Conservation (phyloP, 257 asterid species). For the Scutellaria baicalensis region DNA sequence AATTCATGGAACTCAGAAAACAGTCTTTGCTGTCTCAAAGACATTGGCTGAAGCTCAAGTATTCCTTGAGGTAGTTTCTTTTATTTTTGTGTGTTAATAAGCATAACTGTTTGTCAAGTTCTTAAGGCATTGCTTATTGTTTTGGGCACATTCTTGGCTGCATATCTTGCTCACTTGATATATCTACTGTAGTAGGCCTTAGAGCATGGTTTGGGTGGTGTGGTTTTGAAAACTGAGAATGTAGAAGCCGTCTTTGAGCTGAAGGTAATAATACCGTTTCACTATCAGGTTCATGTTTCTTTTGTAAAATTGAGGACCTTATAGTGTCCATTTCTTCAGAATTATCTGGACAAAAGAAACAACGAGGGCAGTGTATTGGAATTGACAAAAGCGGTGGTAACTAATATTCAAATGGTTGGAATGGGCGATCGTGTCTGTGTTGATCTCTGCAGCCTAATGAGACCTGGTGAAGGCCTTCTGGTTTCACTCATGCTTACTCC, state of each 20-base stretch:
- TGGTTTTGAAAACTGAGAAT: slow-evolving; percentile 73
- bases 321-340: slow-evolving; percentile 31
- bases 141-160: neutral
- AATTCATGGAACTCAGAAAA: slow-evolving; percentile 59
- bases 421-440: slow-evolving; percentile 96
- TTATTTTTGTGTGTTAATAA: neutral
- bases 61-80: slow-evolving; percentile 61
- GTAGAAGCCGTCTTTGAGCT: slow-evolving; percentile 53
- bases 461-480: slow-evolving; percentile 97
- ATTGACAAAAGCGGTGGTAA: slow-evolving; percentile 52
- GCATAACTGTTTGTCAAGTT: neutral
- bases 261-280: slow-evolving; percentile 42
- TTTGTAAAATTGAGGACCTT: slow-evolving; percentile 9
- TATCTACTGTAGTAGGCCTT: slow-evolving; percentile 58
- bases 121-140: neutral
- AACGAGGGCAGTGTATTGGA: slow-evolving; percentile 44
- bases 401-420: slow-evolving; percentile 62
- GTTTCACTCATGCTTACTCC: slow-evolving; percentile 27
- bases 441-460: slow-evolving; percentile 88
- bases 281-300: neutral
- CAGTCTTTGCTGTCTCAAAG: slow-evolving; percentile 66
- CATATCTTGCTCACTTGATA: slow-evolving; percentile 6
- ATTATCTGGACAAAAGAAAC: slow-evolving; percentile 61
- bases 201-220: slow-evolving; percentile 86
- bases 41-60: slow-evolving; percentile 66